Percentiles rank a stretch among this genome's conserved stretches.
Conservation (phyloP, 2,329 filamentous ascomycete genomes). For the Elsinoe arachidis region DNA sequence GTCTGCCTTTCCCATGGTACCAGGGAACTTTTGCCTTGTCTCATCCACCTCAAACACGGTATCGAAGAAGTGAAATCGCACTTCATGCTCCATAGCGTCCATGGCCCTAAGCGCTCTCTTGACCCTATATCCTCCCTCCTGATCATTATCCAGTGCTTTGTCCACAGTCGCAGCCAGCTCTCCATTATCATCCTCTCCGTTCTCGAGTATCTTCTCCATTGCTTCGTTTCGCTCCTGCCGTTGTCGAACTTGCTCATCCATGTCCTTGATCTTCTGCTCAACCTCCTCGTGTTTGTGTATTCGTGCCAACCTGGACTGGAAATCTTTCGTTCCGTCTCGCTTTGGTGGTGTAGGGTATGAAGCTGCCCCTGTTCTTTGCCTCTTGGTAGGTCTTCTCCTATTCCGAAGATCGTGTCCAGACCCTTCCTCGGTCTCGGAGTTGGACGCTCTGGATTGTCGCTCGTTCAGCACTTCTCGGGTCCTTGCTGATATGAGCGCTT, state of each 20-base stretch:
- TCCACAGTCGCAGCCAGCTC: conserved; percentile 25
- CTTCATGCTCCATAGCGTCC: conserved; percentile 47
- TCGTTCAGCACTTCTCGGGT: conserved; percentile 7
- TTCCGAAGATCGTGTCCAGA: neutral
- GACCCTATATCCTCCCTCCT: conserved; percentile 42
- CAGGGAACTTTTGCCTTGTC: conserved; percentile 23
- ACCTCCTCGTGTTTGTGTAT: conserved; percentile 20
- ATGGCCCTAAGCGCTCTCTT: conserved; percentile 52
- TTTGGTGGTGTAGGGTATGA: conserved; percentile 1
- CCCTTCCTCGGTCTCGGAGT: no score
- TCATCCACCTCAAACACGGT: conserved; percentile 15
- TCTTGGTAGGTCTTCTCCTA: neutral
- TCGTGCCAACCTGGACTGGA: conserved; percentile 23
- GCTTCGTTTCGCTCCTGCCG: conserved; percentile 14
- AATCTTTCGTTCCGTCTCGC: conserved; percentile 22
- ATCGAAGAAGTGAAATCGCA: conserved; percentile 51
- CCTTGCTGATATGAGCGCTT: conserved; percentile 24
- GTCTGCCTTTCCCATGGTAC: conserved; percentile 23
- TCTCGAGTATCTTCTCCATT: conserved; percentile 13
- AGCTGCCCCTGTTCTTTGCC: neutral
- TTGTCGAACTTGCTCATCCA: conserved; percentile 14
- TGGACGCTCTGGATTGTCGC: neutral
- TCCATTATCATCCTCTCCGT: conserved; percentile 13
- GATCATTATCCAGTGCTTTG: conserved; percentile 30
- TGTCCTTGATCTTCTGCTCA: conserved; percentile 20